phyloP scores from a whole-genome alignment of 345 rosid species.

The Melaleuca quinquenervia region DNA sequence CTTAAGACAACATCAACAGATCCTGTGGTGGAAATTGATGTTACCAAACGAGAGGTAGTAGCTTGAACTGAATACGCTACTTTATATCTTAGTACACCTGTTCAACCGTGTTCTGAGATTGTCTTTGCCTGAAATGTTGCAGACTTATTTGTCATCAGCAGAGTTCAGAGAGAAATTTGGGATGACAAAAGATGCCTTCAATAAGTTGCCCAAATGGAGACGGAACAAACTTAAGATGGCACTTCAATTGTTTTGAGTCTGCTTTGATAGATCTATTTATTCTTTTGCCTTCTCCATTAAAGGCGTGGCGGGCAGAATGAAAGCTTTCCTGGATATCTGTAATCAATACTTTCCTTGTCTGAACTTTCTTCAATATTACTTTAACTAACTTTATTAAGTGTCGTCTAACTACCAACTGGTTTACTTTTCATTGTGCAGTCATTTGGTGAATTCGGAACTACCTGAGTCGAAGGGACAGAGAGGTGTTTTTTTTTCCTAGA shows the following conservation, averaged over 20 bases:
- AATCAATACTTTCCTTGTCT: neutral
- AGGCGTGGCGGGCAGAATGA: slow-evolving; percentile 23
- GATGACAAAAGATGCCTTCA: slow-evolving; percentile 69
- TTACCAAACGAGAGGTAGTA: slow-evolving; percentile 89
- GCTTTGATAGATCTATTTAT: slow-evolving; percentile 5
- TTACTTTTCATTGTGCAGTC: slow-evolving; percentile 19
- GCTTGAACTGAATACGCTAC: neutral
- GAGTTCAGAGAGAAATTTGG: slow-evolving; percentile 93
- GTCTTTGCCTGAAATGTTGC: neutral
- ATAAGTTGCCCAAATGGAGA: slow-evolving; percentile 94
- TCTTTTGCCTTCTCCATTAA: slow-evolving; percentile 14
- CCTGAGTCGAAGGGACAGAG: slow-evolving; percentile 55
- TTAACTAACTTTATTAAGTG: neutral
- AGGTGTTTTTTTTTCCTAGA: slow-evolving; percentile 68
- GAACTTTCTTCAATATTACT: neutral
- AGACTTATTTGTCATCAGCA: slow-evolving; percentile 65
- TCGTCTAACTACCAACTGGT: neutral
- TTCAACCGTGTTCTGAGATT: neutral
- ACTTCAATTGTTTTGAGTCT: slow-evolving; percentile 57
- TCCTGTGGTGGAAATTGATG: slow-evolving; percentile 73
- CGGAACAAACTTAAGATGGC: slow-evolving; percentile 97
- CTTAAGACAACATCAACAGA: slow-evolving; percentile 55
- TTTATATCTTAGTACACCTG: neutral
- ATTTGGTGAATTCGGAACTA: slow-evolving; percentile 10
- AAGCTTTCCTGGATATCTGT: slow-evolving; percentile 18